Evolutionary conservation across 768 basidiomycete species (phyloP).

Genomic region (Suillus occidentalis): DNA sequence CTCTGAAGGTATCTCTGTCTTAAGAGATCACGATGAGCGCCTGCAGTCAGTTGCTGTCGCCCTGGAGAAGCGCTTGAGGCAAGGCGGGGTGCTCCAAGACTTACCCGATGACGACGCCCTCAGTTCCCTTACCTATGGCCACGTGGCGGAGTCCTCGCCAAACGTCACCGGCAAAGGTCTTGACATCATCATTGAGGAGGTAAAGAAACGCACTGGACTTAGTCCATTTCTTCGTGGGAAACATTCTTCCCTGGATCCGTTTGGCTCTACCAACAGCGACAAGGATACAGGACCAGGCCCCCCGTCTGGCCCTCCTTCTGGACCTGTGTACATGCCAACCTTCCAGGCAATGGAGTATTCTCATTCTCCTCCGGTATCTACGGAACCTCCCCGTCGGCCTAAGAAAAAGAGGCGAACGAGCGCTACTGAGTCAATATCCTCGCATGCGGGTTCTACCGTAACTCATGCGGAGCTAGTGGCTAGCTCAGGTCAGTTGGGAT

Average conservation of each 20-base stretch:
- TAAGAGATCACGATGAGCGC: constrained; percentile 40
- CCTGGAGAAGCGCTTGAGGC: constrained; percentile 40
- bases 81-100: constrained; percentile 33
- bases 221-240: constrained; percentile 52
- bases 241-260: constrained; percentile 50
- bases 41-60: constrained; percentile 41
- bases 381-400: constrained; percentile 32
- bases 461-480: neutral
- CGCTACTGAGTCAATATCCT: constrained; percentile 36
- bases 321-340: constrained; percentile 41
- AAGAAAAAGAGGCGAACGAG: constrained; percentile 38
- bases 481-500: constrained; percentile 5
- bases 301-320: constrained; percentile 21
- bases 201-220: constrained; percentile 47
- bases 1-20: constrained; percentile 48
- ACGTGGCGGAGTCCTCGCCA: constrained; percentile 34
- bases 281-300: constrained; percentile 33
- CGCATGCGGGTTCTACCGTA: constrained; percentile 30
- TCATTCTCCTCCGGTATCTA: constrained; percentile 34
- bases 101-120: constrained; percentile 21
- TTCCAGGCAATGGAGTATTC: constrained; percentile 40
- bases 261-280: constrained; percentile 40
- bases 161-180: constrained; percentile 50
- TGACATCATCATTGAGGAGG: constrained; percentile 47
- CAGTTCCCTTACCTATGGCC: constrained; percentile 18